phyloP scores from a whole-genome alignment of 2,329 filamentous ascomycete species.

The Amauroascus niger region DNA sequence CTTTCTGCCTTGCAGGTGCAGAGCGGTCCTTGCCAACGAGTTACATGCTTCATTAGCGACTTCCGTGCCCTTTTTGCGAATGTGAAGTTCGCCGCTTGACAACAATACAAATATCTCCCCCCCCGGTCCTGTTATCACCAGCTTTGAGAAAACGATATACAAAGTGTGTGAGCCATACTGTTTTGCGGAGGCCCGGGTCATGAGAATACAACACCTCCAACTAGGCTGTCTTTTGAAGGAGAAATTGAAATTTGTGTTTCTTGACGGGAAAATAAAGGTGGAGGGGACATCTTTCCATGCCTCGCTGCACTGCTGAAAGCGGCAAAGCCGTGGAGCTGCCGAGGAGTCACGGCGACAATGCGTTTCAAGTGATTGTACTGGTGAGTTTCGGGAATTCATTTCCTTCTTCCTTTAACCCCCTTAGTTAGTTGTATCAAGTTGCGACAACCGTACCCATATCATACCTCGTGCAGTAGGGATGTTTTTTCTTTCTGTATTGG shows the following conservation, averaged over 20 bases:
- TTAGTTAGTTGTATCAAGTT: neutral
- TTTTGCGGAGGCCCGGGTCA: neutral
- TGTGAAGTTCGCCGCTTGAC: no score
- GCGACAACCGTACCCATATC: neutral
- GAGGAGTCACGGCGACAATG: conserved; percentile 26
- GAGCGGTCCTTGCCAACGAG: no score
- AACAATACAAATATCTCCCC: no score
- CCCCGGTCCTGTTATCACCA: neutral
- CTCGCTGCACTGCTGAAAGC: conserved; percentile 10
- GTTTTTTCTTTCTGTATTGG: neutral
- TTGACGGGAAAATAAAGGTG: neutral
- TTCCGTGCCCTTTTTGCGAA: no score
- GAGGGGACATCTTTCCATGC: neutral
- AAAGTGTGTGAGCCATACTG: neutral
- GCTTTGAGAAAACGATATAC: neutral
- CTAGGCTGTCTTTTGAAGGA: neutral
- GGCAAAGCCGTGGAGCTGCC: conserved; percentile 3
- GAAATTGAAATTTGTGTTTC: neutral
- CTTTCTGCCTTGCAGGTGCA: no score
- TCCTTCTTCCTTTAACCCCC: neutral
- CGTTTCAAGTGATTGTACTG: conserved; percentile 64
- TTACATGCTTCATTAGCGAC: no score
- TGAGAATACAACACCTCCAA: neutral
- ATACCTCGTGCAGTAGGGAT: neutral
- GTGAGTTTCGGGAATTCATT: conserved; percentile 52